Conservation (phyloP, 192 early-diverging fungal species). For the Backusella luteola region DNA sequence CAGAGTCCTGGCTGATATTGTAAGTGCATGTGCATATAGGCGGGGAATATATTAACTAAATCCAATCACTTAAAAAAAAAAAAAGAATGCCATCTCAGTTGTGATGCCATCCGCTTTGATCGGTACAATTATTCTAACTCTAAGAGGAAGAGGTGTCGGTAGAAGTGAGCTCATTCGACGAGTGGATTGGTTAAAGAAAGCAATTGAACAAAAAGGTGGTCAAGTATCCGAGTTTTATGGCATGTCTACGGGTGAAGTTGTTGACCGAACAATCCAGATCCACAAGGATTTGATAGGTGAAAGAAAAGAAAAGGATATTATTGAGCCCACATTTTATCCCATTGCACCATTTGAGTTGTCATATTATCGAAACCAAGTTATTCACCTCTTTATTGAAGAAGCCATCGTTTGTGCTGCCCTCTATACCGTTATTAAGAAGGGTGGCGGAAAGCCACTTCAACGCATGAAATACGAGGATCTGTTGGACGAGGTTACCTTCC, state of each 20-base stretch:
- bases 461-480: constrained; percentile 55
- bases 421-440: constrained; percentile 77
- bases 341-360: constrained; percentile 80
- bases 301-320: constrained; percentile 69
- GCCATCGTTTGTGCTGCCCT: constrained; percentile 74
- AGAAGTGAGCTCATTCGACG: constrained; percentile 70
- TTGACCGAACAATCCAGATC: constrained; percentile 70
- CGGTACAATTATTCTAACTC: constrained; percentile 75
- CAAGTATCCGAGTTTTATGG: constrained; percentile 76
- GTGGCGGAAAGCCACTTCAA: constrained; percentile 69
- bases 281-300: constrained; percentile 76
- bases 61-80: background rate
- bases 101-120: constrained; percentile 87
- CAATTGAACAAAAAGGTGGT: constrained; percentile 68
- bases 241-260: constrained; percentile 67
- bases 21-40: constrained; percentile 28
- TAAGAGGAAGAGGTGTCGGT: constrained; percentile 73
- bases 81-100: constrained; percentile 68
- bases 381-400: constrained; percentile 56
- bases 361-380: constrained; percentile 84
- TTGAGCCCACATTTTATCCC: constrained; percentile 81
- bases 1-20: constrained; percentile 57
- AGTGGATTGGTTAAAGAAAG: constrained; percentile 66
- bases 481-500: constrained; percentile 65
- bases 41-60: background rate